Percentiles rank a stretch among this genome's conserved stretches.
phyloP scores from a whole-genome alignment of 169 alveolate genomes.

The Plasmodium gallinaceum region DNA sequence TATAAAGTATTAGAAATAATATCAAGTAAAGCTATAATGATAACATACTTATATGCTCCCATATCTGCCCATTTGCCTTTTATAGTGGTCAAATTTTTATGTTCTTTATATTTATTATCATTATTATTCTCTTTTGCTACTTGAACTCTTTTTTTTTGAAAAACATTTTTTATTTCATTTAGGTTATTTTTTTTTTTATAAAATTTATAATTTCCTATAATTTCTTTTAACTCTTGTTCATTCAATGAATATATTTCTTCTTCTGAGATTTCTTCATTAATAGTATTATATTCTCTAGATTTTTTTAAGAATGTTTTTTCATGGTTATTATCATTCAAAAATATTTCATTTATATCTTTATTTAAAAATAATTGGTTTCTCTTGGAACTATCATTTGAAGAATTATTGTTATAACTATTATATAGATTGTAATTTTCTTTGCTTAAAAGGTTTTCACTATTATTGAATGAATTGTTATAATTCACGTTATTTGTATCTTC shows the following conservation, averaged over 20 bases:
- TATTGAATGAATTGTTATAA: background rate
- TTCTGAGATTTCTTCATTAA: slow-evolving; percentile 1
- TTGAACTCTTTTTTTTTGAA: too few relatives aligned
- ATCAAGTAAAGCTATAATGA: slow-evolving; percentile 42
- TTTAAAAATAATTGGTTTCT: too few relatives aligned
- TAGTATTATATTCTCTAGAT: too few relatives aligned
- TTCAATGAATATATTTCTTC: background rate
- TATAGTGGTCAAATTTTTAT: background rate
- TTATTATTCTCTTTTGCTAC: background rate
- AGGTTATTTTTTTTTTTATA: background rate
- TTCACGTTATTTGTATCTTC: background rate
- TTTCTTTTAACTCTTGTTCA: slow-evolving; percentile 24
- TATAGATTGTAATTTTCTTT: background rate
- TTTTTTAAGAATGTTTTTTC: too few relatives aligned
- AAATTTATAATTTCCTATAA: slow-evolving; percentile 20
- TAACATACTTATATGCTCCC: slow-evolving; percentile 64
- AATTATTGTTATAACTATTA: too few relatives aligned
- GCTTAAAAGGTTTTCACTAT: background rate
- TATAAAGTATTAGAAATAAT: slow-evolving; percentile 51
- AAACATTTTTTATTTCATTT: too few relatives aligned
- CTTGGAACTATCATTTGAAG: too few relatives aligned
- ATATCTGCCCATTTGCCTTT: slow-evolving; percentile 21
- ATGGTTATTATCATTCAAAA: too few relatives aligned
- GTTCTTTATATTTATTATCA: background rate
- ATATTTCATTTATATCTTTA: too few relatives aligned